Evolutionary conservation across 805 yeast species (phyloP), one percentile per base, ranked within the genome.

Genomic region (Barnettozyma sucrosica): DNA sequence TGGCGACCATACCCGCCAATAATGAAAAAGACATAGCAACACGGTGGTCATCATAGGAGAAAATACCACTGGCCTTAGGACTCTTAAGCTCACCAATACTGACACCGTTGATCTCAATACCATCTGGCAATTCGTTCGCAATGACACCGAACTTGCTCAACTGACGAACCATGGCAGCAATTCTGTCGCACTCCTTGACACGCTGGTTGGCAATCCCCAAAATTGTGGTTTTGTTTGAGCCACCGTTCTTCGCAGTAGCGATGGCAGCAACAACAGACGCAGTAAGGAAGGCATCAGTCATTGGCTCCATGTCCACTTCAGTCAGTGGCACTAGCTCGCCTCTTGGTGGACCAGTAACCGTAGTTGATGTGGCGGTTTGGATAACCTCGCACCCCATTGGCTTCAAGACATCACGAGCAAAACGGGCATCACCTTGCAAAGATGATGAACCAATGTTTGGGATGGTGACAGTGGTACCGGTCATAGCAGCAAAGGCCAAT

Each of bases 231-330:
- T 81, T 69, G 14, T 62, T 56, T 18, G 66, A 59, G 20, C 59
- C 55, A 43, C 69, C 70, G 38, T 67, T 71, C 11, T 75, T 72
- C 2, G 49, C 45, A 52, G 73, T 71, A 4, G 97, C 96, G 37
- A 86, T 77, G n/a, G 99, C 97, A 30, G 98, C 99, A 18, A 89
- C 95, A 11, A 93, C 97, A 46, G 95, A 80, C 0, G 99, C 99
- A 14, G 99, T 93, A 59, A 93, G 72, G 65, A 93, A 93, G 0
- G 99, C 99, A 67, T 93, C 99, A 0, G 99, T 93, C 99, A 93
- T 93, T 46, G 99, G 98, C 69, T 93, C 99, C 99, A 93, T 93
- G 64, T 93, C 97, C 48, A 93, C 84, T 52, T 72, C 77, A 11
- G 80, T 71, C 53, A 93, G 71, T 7, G 95, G 87, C 58, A 74